Evolutionary conservation across 352 stramenopile species (phyloP), one percentile per base, ranked within the genome.

Genomic region (Phytophthora multivora): DNA sequence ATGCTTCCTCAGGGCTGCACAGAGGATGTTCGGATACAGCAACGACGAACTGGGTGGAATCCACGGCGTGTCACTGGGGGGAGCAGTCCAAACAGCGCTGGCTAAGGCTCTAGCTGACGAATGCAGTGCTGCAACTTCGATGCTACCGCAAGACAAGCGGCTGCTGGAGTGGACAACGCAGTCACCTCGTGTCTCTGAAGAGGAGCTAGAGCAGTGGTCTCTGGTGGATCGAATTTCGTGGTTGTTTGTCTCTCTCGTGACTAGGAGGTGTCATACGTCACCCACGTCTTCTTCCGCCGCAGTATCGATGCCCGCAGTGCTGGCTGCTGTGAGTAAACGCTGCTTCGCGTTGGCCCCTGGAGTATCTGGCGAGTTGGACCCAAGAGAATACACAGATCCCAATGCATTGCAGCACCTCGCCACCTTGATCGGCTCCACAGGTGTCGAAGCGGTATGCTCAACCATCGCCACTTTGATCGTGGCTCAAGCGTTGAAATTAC

Each of bases 161-260:
- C 31, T 73, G 25, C 9, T 69, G 11, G 64, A 69, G 12, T 73
- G 59, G 51, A 39, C 36, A 41, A 30, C 4, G 0, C 47, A 61
- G 9, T 19, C 39, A 18, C 64, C 47, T 3, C 41, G 16, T 4
- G 16, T 54, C 5, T 33, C 42, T 16, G 60, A 62, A 8, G 51
- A 49, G 21, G 59, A 70, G 4, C 36, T 74, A 5, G 50, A 71
- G 13, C 54, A 59, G 2, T 74, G 60, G 49, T 51, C 31, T 42
- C 51, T 74, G 3, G 61, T 70, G 0, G 66, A 74, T 16, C 51
- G 66, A 42, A 8, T 74, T 7, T 47, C 66, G 10, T 71, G 66
- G 66, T 10, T 74, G 4, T 67, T 56, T 28, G 26, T 74, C 12
- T 56, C 35, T 0, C 35, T 73, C 19, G 64, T 69, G 48, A 65